phyloP scores from a whole-genome alignment of 495 filamentous ascomycete genomes.

The Aspergillus cristatus region DNA sequence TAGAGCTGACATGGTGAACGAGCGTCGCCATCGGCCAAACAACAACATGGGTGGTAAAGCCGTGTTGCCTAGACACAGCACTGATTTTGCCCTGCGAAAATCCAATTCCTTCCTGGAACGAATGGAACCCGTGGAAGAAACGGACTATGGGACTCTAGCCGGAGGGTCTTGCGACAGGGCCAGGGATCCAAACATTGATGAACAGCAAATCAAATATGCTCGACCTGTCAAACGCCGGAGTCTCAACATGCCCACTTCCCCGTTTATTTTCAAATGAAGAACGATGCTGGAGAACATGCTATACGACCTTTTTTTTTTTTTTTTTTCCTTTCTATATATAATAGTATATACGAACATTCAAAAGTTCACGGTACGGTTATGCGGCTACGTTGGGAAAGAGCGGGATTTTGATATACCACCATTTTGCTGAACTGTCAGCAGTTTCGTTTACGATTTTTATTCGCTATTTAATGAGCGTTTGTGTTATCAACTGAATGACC shows the following conservation, averaged over 20 bases:
- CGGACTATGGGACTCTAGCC: background rate
- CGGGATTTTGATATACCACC: background rate
- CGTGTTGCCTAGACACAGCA: no score
- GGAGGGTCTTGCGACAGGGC: slow-evolving; percentile 21
- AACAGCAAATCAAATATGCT: slow-evolving; percentile 13
- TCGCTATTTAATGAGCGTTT: no score
- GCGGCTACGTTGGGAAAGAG: no score
- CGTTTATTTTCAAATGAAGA: slow-evolving; percentile 10
- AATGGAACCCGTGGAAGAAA: slow-evolving; percentile 3
- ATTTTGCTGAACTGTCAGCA: no score
- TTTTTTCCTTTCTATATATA: no score
- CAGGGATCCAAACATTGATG: slow-evolving; percentile 24
- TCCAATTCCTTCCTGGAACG: slow-evolving; percentile 13
- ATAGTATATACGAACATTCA: no score
- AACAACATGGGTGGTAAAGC: no score
- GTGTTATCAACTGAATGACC: no score
- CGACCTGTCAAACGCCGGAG: slow-evolving; percentile 11
- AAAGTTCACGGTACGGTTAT: no score
- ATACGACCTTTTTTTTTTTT: background rate
- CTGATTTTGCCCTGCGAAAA: slow-evolving; percentile 7
- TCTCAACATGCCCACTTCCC: slow-evolving; percentile 12
- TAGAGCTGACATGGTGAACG: no score
- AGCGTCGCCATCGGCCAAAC: no score
- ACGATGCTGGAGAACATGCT: background rate
- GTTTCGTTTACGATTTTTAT: no score